Conservation (phyloP, 1,284 basidiomycete genomes). For the Irpex rosettiformis region DNA sequence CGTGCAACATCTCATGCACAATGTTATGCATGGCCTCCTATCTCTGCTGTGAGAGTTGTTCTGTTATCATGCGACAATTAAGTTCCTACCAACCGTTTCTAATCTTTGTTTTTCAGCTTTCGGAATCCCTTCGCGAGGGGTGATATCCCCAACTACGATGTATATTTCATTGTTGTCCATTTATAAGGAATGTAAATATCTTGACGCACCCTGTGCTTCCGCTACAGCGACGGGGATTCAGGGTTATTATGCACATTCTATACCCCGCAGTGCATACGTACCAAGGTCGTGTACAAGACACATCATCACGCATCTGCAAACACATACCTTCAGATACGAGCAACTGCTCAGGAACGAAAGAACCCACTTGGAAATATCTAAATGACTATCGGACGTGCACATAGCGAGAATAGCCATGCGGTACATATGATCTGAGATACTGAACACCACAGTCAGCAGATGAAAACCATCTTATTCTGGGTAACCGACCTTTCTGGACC, state of each 20-base stretch:
- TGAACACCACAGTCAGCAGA: slow-evolving; percentile 30
- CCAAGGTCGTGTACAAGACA: slow-evolving; percentile 93
- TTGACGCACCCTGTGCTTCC: slow-evolving; percentile 75
- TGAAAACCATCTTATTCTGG: slow-evolving; percentile 1
- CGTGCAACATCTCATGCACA: slow-evolving; percentile 85
- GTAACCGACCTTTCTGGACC: slow-evolving; percentile 70
- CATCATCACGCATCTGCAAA: slow-evolving; percentile 82
- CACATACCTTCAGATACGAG: background rate
- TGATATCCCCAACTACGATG: slow-evolving; percentile 83
- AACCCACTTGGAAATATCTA: slow-evolving; percentile 76
- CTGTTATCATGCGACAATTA: background rate
- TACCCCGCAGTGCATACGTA: background rate
- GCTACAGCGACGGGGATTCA: no score
- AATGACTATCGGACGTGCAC: slow-evolving; percentile 65
- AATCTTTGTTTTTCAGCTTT: slow-evolving; percentile 78
- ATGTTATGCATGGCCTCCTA: slow-evolving; percentile 92
- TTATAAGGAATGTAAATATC: background rate
- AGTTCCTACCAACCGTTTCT: slow-evolving; percentile 52
- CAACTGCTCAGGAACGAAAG: background rate
- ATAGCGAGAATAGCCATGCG: slow-evolving; percentile 92
- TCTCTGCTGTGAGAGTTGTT: background rate
- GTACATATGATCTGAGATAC: slow-evolving; percentile 98
- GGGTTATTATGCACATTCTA: background rate
- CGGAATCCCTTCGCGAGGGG: slow-evolving; percentile 84
- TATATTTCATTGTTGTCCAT: background rate